A percentile compares a stretch with the other conserved stretches of the same genome.
Evolutionary conservation across 1,284 basidiomycete species (phyloP).

Genomic region (Megacollybia platyphylla): DNA sequence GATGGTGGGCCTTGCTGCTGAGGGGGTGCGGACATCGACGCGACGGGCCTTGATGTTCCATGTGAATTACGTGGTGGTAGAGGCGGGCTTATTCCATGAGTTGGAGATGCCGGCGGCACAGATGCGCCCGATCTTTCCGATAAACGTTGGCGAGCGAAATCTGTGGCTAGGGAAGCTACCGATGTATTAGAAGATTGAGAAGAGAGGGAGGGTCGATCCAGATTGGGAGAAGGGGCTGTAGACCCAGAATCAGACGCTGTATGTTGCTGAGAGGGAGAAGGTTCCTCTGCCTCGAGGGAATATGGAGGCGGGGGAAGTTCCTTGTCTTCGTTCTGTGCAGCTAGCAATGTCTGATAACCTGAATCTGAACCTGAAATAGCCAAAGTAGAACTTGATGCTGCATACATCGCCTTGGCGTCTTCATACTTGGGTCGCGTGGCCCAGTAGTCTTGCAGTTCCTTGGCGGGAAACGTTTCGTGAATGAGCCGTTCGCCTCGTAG

Average conservation of each 20-base stretch:
- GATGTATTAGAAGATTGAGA: conserved; percentile 3
- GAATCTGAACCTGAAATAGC: conserved; percentile 6
- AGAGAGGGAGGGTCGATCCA: neutral
- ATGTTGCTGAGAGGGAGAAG: conserved; percentile 1
- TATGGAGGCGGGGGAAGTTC: conserved; percentile 61
- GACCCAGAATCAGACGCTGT: neutral
- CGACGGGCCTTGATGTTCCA: too few relatives aligned
- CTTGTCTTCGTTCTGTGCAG: conserved; percentile 27
- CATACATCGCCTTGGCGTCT: conserved; percentile 17
- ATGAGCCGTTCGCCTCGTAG: conserved; percentile 49
- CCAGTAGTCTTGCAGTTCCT: conserved; percentile 69
- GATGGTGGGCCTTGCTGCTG: neutral
- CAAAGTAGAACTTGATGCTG: conserved; percentile 10
- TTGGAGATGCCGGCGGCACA: too few relatives aligned
- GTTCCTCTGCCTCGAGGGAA: conserved; percentile 36
- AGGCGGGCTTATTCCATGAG: conserved; percentile 4
- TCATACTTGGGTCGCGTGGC: conserved; percentile 46
- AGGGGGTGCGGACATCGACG: neutral
- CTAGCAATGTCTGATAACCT: conserved; percentile 36
- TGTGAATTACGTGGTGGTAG: neutral
- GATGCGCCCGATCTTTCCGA: too few relatives aligned
- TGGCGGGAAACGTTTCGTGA: conserved; percentile 51
- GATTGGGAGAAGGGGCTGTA: neutral
- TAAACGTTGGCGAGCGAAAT: conserved; percentile 15
- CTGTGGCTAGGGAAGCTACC: conserved; percentile 16